Conservation (phyloP, 108 stramenopile genomes). For the Nitzschia sp. region DNA sequence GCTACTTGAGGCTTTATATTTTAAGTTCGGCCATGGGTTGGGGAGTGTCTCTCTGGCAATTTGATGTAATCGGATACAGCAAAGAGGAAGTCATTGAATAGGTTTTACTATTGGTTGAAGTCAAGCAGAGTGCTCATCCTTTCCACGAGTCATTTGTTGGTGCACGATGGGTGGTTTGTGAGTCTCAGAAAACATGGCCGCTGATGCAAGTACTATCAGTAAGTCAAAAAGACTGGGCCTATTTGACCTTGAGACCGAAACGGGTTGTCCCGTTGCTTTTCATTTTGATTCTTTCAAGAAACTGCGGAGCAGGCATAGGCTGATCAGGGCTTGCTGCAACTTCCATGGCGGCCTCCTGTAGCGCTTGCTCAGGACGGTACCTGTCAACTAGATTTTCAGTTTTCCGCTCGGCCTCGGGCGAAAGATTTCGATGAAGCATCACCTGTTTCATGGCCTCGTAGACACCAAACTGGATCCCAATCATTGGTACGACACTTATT, state of each 20-base stretch:
- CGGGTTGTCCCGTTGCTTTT: background rate
- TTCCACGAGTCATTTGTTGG: too few relatives aligned
- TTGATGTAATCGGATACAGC: conserved; percentile 61
- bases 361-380: conserved; percentile 34
- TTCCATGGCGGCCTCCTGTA: conserved; percentile 84
- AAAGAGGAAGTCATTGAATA: background rate
- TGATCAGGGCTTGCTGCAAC: conserved; percentile 79
- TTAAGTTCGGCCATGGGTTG: conserved; percentile 54
- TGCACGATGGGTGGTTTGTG: too few relatives aligned
- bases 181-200: too few relatives aligned
- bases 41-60: conserved; percentile 81
- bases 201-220: too few relatives aligned
- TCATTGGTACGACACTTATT: conserved; percentile 97
- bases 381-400: background rate
- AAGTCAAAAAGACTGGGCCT: background rate
- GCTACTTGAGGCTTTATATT: conserved; percentile 59
- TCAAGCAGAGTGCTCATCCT: too few relatives aligned
- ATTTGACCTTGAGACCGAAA: background rate
- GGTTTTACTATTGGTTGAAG: too few relatives aligned
- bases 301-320: conserved; percentile 82
- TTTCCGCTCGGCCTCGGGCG: background rate
- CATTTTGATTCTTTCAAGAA: conserved; percentile 7
- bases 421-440: conserved; percentile 52
- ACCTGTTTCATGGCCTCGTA: conserved; percentile 90
- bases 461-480: conserved; percentile 95